Base-by-base conservation (phyloP, 1,139 yeast species). In the Groenewaldozyma sp. region DNA sequence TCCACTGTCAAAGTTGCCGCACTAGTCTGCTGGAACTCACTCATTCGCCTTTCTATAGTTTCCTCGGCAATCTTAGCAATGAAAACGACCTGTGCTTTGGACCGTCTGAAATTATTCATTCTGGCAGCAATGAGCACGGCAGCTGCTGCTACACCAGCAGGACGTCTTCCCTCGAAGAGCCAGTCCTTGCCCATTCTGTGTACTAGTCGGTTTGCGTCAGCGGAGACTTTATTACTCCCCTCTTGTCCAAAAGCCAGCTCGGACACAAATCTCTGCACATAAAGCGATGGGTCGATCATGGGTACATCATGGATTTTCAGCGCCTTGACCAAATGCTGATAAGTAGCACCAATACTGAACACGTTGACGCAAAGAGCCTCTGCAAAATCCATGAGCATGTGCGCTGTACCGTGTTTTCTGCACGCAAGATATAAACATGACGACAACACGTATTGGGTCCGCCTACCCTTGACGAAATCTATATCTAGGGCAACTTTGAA, bases 141-240 rank as follows among this genome's bases (percentile, higher is more conserved):
- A 0, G 98, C 98, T 22, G 98, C 99, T 0, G 98, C 98, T 38
- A 91, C 76, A 54, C 99, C 98, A 0, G 98, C 97, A 0, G 98
- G 98, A 46, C 98, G 72, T 57, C 99, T 74, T 26, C 99, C 99
- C 59, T 86, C 94, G 55, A 81, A 83, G 48, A 91, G 82, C 96
- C 97, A 91, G 58, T 91, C 98, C 37, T 78, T 74, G 18, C 88
- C 72, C 99, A 91, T 91, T 51, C 95, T 70, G 54, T 78, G 86
- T 1, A 95, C 95, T 28, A 91, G 65, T 50, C 80, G 76, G 6
- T 79, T 79, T 0, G 98, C 97, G 59, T 93, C 98, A 41, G 73
- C 73, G 24, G 83, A 80, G 13, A 91, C 95, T 52, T 78, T 80
- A 31, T 78, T 72, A 14, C 60, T 52, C 32, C 58, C 63, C 39